phyloP scores from a whole-genome alignment of 768 basidiomycete genomes.

The Polyporus arcularius region DNA sequence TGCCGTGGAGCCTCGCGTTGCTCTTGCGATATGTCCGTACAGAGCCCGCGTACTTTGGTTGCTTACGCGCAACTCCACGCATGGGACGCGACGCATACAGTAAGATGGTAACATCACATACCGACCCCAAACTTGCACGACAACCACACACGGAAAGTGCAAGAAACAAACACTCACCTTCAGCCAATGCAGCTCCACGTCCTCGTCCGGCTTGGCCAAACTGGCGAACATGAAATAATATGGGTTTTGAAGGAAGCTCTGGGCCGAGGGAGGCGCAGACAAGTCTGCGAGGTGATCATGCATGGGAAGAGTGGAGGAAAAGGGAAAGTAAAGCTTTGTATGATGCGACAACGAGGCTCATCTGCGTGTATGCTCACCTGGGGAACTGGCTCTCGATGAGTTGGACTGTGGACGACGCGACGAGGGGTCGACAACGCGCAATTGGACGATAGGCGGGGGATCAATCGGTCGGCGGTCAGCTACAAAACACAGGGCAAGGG shows the following conservation, averaged over 20 bases:
- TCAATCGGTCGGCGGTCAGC: slow-evolving; percentile 96
- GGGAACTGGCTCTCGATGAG: slow-evolving; percentile 27
- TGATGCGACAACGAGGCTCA: too few relatives aligned
- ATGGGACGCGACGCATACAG: background rate
- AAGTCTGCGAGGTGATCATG: slow-evolving; percentile 6
- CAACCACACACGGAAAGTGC: too few relatives aligned
- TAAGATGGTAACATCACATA: background rate
- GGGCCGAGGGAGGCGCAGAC: slow-evolving; percentile 33
- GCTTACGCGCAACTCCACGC: too few relatives aligned
- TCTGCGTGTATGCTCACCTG: slow-evolving; percentile 19
- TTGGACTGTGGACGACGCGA: slow-evolving; percentile 27
- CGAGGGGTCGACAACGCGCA: slow-evolving; percentile 77
- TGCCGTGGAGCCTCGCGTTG: too few relatives aligned
- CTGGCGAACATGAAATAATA: slow-evolving; percentile 97
- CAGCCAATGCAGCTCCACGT: slow-evolving; percentile 85
- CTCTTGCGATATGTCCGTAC: too few relatives aligned
- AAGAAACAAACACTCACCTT: slow-evolving; percentile 46
- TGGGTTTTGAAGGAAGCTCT: slow-evolving; percentile 81
- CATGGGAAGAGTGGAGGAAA: background rate
- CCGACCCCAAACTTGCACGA: too few relatives aligned
- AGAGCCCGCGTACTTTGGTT: too few relatives aligned
- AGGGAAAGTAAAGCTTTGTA: background rate
- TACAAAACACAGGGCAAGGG: slow-evolving; percentile 29
- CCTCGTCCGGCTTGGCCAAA: slow-evolving; percentile 86
- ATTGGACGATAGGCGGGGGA: slow-evolving; percentile 95